Conservation (phyloP, 2,329 filamentous ascomycete genomes). For the Sporothrix brunneoviolacea region DNA sequence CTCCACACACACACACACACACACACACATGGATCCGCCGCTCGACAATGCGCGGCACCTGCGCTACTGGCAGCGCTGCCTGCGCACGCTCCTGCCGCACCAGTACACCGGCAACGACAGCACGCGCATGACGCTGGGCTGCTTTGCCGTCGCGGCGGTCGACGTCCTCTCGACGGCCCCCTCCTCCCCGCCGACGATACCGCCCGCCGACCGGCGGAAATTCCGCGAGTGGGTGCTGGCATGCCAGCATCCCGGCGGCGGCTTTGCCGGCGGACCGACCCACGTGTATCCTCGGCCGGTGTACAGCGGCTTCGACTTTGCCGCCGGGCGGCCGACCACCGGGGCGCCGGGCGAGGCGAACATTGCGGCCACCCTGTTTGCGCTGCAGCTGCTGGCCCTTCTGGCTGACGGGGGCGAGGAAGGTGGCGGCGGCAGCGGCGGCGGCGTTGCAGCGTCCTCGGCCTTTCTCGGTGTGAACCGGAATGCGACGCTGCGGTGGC, state of each 20-base stretch:
- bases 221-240: constrained; percentile 73
- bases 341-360: constrained; percentile 52
- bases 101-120: constrained; percentile 85
- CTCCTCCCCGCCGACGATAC: constrained; percentile 32
- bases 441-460: background rate
- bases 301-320: constrained; percentile 23
- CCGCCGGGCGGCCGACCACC: constrained; percentile 38
- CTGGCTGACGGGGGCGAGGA: constrained; percentile 27
- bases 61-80: constrained; percentile 88
- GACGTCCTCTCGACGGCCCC: constrained; percentile 61
- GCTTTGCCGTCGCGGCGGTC: constrained; percentile 80
- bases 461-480: constrained; percentile 61
- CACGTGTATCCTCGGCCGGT: constrained; percentile 39
- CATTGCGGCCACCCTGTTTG: constrained; percentile 83
- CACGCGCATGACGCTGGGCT: constrained; percentile 81
- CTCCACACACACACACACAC: background rate
- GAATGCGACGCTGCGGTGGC: constrained; percentile 62
- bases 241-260: constrained; percentile 78
- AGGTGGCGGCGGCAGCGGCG: background rate
- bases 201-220: constrained; percentile 34
- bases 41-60: constrained; percentile 64
- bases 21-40: constrained; percentile 20
- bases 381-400: constrained; percentile 63
- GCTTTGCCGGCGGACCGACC: constrained; percentile 81
- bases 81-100: constrained; percentile 71